phyloP scores from a whole-genome alignment of 306 rosid genomes.

The Begonia loranthoides region DNA sequence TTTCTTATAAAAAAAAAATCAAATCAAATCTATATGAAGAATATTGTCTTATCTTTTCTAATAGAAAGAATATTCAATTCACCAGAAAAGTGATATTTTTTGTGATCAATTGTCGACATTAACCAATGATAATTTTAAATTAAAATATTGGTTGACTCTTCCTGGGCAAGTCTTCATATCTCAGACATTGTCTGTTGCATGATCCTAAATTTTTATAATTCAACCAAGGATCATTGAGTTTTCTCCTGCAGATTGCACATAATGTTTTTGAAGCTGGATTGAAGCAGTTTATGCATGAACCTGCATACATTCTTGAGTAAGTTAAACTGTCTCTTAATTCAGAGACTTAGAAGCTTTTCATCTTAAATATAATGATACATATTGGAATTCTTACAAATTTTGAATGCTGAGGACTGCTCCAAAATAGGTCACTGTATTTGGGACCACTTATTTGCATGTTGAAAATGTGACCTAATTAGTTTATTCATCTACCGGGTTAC shows the following conservation, averaged over 20 bases:
- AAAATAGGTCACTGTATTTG: background rate
- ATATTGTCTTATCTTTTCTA: too few species aligned
- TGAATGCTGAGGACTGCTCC: background rate
- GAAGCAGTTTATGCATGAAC: slow-evolving; percentile 82
- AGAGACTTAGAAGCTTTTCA: background rate
- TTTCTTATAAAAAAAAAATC: too few species aligned
- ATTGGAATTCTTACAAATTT: slow-evolving; percentile 3
- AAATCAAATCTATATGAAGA: too few species aligned
- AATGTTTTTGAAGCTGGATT: slow-evolving; percentile 90
- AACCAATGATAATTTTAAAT: too few species aligned
- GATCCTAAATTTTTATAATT: too few species aligned
- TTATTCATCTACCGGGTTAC: background rate
- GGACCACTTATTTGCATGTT: background rate
- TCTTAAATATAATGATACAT: background rate
- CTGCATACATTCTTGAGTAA: slow-evolving; percentile 91
- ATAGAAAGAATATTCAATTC: too few species aligned
- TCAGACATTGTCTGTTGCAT: too few species aligned
- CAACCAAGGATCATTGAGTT: too few species aligned
- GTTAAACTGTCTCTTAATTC: slow-evolving; percentile 24
- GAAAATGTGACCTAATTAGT: background rate
- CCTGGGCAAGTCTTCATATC: too few species aligned
- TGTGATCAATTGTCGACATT: too few species aligned
- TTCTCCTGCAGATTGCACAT: slow-evolving; percentile 74
- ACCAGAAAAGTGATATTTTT: too few species aligned
- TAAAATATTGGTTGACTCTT: too few species aligned